These are phyloP conservation scores for Globisporangium cederbergense DNA, from an alignment of 352 stramenopile species.

Conservation along the genomic window DNA sequence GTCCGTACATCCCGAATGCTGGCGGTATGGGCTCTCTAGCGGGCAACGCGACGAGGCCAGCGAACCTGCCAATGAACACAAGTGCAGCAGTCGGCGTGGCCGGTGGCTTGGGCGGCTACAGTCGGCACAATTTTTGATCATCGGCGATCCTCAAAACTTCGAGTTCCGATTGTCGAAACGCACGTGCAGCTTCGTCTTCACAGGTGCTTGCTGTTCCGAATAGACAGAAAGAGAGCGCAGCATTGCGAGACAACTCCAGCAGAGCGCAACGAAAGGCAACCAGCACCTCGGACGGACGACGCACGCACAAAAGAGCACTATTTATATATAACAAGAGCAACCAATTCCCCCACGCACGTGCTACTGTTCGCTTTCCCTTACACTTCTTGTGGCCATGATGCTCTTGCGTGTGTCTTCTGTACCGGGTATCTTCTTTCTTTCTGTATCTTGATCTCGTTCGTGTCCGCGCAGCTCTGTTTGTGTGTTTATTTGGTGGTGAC, in stretches of 20 bases:
- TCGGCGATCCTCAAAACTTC: constrained; percentile 6
- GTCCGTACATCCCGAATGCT: constrained; percentile 40
- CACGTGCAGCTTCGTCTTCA: background rate
- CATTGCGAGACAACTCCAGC: background rate
- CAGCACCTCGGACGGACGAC: constrained; percentile 3
- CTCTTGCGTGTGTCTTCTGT: background rate
- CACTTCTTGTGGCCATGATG: background rate
- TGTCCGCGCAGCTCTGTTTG: no score
- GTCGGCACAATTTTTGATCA: constrained; percentile 73
- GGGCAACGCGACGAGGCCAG: constrained; percentile 16
- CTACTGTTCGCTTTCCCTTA: background rate
- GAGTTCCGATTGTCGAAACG: background rate
- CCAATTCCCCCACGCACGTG: constrained; percentile 1
- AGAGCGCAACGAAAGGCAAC: background rate
- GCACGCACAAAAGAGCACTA: constrained; percentile 32
- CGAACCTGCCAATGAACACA: constrained; percentile 27
- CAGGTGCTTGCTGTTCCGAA: constrained; percentile 6
- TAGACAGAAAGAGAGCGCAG: background rate
- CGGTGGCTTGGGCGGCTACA: constrained; percentile 56
- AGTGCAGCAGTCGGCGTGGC: constrained; percentile 50
- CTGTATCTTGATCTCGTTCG: background rate
- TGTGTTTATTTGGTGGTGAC: background rate
- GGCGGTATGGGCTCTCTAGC: constrained; percentile 18
- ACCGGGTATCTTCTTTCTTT: background rate
- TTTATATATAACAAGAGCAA: constrained; percentile 41